Evolutionary conservation across 208 protist genomes (phyloP).

Genomic region (Eutreptiella sp.): DNA sequence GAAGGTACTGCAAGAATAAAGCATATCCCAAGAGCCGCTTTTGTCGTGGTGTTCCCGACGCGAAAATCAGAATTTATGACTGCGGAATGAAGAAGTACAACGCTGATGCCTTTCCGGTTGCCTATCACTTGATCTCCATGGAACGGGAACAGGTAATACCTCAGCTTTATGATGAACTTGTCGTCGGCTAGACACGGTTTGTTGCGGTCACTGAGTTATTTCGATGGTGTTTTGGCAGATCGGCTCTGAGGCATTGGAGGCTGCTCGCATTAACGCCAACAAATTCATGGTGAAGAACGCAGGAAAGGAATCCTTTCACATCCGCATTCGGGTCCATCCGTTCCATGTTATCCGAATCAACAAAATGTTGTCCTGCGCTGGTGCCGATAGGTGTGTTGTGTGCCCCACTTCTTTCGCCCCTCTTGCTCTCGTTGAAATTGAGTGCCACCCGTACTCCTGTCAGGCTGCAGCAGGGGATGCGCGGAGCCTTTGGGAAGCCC

Average conservation of each 20-base stretch:
- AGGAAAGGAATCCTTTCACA: slow-evolving; percentile 98
- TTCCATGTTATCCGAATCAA: slow-evolving; percentile 99
- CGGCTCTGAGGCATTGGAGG: slow-evolving; percentile 96
- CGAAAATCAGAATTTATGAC: slow-evolving; percentile 97
- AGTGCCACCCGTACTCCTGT: background rate
- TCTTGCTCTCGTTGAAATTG: slow-evolving; percentile 1
- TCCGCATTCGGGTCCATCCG: slow-evolving; percentile 96
- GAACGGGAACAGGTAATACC: slow-evolving; percentile 99
- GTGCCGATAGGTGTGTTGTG: slow-evolving; percentile 99
- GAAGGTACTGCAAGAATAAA: slow-evolving; percentile 64
- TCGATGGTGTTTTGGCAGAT: too few species aligned
- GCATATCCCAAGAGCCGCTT: slow-evolving; percentile 80
- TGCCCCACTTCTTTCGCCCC: slow-evolving; percentile 26
- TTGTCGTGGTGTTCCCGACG: slow-evolving; percentile 97
- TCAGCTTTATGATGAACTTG: too few species aligned
- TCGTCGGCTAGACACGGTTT: too few species aligned
- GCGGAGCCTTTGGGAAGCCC: slow-evolving; percentile 96
- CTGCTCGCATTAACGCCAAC: slow-evolving; percentile 98
- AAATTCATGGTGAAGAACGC: slow-evolving; percentile 97
- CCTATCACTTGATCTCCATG: slow-evolving; percentile 93
- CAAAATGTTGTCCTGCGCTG: slow-evolving; percentile 99
- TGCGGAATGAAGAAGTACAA: slow-evolving; percentile 91
- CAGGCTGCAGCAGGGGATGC: slow-evolving; percentile 98
- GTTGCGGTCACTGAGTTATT: too few species aligned
- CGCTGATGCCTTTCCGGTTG: slow-evolving; percentile 93